phyloP scores from a whole-genome alignment of 2,329 filamentous ascomycete species.

The Biscogniauxia marginata region DNA sequence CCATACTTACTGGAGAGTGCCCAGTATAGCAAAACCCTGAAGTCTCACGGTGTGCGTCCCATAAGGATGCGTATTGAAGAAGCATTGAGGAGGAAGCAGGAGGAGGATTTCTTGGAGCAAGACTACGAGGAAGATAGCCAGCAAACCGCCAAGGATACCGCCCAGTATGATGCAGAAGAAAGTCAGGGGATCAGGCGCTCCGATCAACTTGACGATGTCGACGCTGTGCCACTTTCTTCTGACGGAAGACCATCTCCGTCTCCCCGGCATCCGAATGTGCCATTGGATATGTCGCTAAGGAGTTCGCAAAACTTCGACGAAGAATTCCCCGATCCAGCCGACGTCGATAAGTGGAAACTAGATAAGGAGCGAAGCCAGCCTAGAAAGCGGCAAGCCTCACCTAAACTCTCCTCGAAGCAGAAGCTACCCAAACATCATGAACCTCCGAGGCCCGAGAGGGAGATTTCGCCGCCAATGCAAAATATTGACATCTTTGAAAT shows the following conservation, averaged over 20 bases:
- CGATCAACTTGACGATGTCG: constrained; percentile 16
- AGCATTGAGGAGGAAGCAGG: constrained; percentile 31
- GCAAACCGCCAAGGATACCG: constrained; percentile 30
- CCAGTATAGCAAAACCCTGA: constrained; percentile 52
- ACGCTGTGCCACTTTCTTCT: constrained; percentile 20
- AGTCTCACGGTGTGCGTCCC: constrained; percentile 54
- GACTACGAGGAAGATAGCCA: constrained; percentile 55
- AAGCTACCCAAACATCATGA: constrained; percentile 23
- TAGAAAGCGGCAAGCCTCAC: constrained; percentile 28
- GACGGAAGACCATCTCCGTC: constrained; percentile 16
- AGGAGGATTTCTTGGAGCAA: constrained; percentile 47
- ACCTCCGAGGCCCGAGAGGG: constrained; percentile 6
- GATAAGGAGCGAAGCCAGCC: constrained; percentile 7
- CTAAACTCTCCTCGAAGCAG: constrained; percentile 25
- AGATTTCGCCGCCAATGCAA: constrained; percentile 12
- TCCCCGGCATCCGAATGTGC: constrained; percentile 1
- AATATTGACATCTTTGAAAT: constrained; percentile 35
- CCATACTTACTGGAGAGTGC: constrained; percentile 58
- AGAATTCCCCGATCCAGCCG: constrained; percentile 31
- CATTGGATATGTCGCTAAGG: constrained; percentile 6
- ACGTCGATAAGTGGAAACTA: constrained; percentile 29
- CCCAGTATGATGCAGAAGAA: constrained; percentile 34
- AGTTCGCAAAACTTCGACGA: constrained; percentile 33
- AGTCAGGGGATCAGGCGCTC: constrained; percentile 30
- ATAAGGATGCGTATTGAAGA: constrained; percentile 41